A percentile compares a stretch with the other conserved stretches of the same genome.
Conservation (phyloP, 1,139 yeast species). For the Schizosaccharomyces versatilis region DNA sequence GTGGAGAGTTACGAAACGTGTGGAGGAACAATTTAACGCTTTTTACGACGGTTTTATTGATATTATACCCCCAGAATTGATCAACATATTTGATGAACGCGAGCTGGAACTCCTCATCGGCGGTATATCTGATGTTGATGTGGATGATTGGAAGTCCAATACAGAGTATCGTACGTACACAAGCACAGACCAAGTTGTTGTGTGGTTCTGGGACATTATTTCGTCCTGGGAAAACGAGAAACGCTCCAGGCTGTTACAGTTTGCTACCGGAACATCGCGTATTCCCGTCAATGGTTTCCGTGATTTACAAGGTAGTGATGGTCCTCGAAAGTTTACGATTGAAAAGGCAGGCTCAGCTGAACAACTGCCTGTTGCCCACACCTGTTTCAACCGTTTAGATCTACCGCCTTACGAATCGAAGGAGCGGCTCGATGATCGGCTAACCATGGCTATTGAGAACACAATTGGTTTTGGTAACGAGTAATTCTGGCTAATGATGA, state of each 20-base stretch:
- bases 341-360: slow-evolving; percentile 90
- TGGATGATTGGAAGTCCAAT: slow-evolving; percentile 96
- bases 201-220: slow-evolving; percentile 25
- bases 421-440: slow-evolving; percentile 55
- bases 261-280: slow-evolving; percentile 95
- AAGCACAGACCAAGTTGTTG: slow-evolving; percentile 65
- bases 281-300: slow-evolving; percentile 97
- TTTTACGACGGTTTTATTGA: slow-evolving; percentile 94
- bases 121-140: slow-evolving; percentile 92
- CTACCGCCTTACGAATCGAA: slow-evolving; percentile 62
- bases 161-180: slow-evolving; percentile 96
- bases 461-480: slow-evolving; percentile 59
- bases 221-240: slow-evolving; percentile 91
- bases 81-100: slow-evolving; percentile 90
- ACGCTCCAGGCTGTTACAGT: slow-evolving; percentile 81
- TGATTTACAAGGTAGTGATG: slow-evolving; percentile 94
- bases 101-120: slow-evolving; percentile 90
- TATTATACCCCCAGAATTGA: slow-evolving; percentile 85
- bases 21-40: slow-evolving; percentile 87
- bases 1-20: slow-evolving; percentile 85
- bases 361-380: slow-evolving; percentile 85
- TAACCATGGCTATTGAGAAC: slow-evolving; percentile 75
- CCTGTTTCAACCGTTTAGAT: slow-evolving; percentile 85
- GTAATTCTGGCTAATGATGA: not conserved
- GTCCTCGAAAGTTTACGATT: slow-evolving; percentile 93